phyloP scores from a whole-genome alignment of 2,329 filamentous ascomycete genomes.

The Akanthomyces muscarius region DNA sequence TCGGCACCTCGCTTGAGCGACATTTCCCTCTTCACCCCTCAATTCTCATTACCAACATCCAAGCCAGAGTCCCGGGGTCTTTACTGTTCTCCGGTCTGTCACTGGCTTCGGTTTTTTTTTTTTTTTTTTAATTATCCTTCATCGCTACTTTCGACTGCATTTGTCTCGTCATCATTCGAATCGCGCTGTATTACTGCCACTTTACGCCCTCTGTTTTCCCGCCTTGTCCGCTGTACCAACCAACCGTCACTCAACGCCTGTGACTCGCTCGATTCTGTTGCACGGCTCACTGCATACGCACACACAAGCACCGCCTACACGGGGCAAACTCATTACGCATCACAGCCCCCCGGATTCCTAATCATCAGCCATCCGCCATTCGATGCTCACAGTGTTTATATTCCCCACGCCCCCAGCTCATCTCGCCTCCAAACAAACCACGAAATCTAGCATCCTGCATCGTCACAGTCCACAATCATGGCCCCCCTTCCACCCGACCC shows the following conservation, averaged over 20 bases:
- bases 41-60: slow-evolving; percentile 1
- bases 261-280: slow-evolving; percentile 1
- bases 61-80: slow-evolving; percentile 13
- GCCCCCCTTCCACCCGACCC: slow-evolving; percentile 64
- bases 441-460: slow-evolving; percentile 20
- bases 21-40: background rate
- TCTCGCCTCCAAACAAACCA: background rate
- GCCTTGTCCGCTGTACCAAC: slow-evolving; percentile 9
- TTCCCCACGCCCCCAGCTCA: background rate
- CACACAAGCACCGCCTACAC: slow-evolving; percentile 1
- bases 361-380: background rate
- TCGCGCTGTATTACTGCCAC: slow-evolving; percentile 12
- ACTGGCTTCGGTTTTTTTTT: slow-evolving; percentile 12
- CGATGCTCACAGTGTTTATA: slow-evolving; percentile 6
- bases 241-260: background rate
- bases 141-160: background rate
- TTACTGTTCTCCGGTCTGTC: slow-evolving; percentile 8
- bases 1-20: slow-evolving; percentile 16
- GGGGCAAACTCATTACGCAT: slow-evolving; percentile 1
- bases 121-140: background rate
- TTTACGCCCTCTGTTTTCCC: slow-evolving; percentile 5
- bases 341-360: background rate
- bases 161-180: background rate
- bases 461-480: slow-evolving; percentile 33
- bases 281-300: background rate